Conservation (phyloP, 2,329 filamentous ascomycete species). For the Huntiella decipiens region DNA sequence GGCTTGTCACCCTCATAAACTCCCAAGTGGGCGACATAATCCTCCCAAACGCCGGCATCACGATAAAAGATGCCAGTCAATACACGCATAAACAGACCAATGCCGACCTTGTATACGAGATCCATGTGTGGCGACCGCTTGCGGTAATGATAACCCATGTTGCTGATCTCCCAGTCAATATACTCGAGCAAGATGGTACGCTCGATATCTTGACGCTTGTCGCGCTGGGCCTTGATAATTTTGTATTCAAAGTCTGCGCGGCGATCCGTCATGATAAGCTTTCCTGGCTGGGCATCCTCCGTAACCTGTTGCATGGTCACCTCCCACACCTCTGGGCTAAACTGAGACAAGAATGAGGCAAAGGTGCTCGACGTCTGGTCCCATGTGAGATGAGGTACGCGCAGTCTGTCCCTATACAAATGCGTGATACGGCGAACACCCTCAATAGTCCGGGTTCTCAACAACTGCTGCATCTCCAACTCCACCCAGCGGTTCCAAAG, state of each 20-base stretch:
- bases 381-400: slow-evolving; percentile 56
- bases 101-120: slow-evolving; percentile 31
- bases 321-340: slow-evolving; percentile 54
- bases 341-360: slow-evolving; percentile 54
- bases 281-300: slow-evolving; percentile 41
- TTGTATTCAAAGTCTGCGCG: slow-evolving; percentile 52
- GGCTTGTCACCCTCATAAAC: slow-evolving; percentile 31
- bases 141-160: slow-evolving; percentile 27
- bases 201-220: slow-evolving; percentile 36
- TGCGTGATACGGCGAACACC: slow-evolving; percentile 46
- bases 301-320: slow-evolving; percentile 52
- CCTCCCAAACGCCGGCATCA: slow-evolving; percentile 62
- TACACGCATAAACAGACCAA: slow-evolving; percentile 61
- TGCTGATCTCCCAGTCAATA: slow-evolving; percentile 63
- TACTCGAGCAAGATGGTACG: slow-evolving; percentile 43
- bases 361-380: slow-evolving; percentile 56
- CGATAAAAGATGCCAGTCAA: slow-evolving; percentile 50
- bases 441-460: slow-evolving; percentile 32
- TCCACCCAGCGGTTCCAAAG: slow-evolving; percentile 67
- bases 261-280: slow-evolving; percentile 36
- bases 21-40: slow-evolving; percentile 60
- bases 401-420: slow-evolving; percentile 51
- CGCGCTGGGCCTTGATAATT: slow-evolving; percentile 37
- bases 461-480: slow-evolving; percentile 49
- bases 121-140: slow-evolving; percentile 27